Evolutionary conservation across 257 asterid genomes (phyloP).

Genomic region (Linaria vulgaris): DNA sequence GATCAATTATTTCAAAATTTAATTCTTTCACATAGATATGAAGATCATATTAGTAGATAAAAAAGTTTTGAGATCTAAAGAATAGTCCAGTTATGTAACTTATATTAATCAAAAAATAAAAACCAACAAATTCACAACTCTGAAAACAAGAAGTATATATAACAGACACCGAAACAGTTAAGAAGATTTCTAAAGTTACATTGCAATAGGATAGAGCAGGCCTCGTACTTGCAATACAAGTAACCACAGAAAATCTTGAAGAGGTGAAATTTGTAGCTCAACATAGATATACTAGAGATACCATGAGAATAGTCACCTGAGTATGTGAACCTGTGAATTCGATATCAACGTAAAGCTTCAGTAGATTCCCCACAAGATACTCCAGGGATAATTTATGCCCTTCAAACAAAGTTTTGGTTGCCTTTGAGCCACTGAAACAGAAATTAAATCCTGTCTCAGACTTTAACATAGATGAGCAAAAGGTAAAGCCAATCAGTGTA

Average conservation of each 20-base stretch:
- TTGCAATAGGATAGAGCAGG: conserved; percentile 4
- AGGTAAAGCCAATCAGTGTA: conserved; percentile 2
- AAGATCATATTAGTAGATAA: no score
- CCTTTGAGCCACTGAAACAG: conserved; percentile 75
- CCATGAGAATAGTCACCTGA: conserved; percentile 61
- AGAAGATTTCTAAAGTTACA: not conserved
- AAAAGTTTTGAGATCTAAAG: no score
- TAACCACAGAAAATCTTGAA: conserved; percentile 1
- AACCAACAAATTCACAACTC: not conserved
- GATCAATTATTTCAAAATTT: not conserved
- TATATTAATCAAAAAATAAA: not conserved
- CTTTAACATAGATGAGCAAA: not conserved
- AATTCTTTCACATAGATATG: not conserved
- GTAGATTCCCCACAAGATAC: conserved; percentile 82
- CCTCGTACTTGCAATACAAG: conserved; percentile 1
- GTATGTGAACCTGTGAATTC: conserved; percentile 99
- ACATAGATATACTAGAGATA: conserved; percentile 4
- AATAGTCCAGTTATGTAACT: not conserved
- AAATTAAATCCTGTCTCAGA: conserved; percentile 17
- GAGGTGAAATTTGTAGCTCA: conserved; percentile 3
- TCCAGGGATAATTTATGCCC: conserved; percentile 89
- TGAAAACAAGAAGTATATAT: no score
- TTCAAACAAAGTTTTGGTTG: conserved; percentile 76
- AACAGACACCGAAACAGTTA: not conserved
- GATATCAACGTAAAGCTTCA: conserved; percentile 93